These are phyloP conservation scores for Anthracocystis walkeri DNA, from an alignment of 1,284 basidiomycete species.

Conservation along the genomic window DNA sequence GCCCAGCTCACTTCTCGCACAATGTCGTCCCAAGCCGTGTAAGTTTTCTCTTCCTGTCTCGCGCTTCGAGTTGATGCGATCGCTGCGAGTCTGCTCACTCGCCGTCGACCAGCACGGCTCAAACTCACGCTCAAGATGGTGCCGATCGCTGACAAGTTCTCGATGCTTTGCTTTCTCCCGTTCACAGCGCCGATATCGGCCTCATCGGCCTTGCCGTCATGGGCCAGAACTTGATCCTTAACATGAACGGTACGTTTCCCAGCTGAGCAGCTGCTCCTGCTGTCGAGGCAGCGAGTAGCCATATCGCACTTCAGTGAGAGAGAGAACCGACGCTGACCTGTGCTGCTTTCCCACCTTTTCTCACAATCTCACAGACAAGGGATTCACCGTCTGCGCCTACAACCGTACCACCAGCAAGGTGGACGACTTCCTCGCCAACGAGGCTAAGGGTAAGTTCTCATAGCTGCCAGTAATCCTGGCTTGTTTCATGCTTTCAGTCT, in stretches of 20 bases:
- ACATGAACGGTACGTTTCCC: constrained; percentile 67
- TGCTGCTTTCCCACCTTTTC: not conserved
- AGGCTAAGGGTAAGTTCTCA: constrained; percentile 87
- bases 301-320: not conserved
- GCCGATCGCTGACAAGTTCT: constrained; percentile 10
- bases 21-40: constrained; percentile 59
- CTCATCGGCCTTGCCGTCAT: constrained; percentile 70
- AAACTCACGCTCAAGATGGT: not conserved
- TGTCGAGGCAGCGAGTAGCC: not conserved
- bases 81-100: not conserved
- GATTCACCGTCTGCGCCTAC: constrained; percentile 94
- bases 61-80: not conserved
- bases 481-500: not conserved
- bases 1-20: constrained; percentile 40
- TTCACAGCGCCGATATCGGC: constrained; percentile 66
- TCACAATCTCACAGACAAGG: constrained; percentile 80
- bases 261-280: too few species aligned
- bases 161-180: not conserved
- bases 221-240: constrained; percentile 69
- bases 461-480: not conserved
- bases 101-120: not conserved
- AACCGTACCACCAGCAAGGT: constrained; percentile 98
- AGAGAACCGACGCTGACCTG: constrained; percentile 11
- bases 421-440: constrained; percentile 92
- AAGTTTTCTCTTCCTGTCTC: constrained; percentile 22